Evolutionary conservation across 805 yeast species (phyloP), one percentile per base, ranked within the genome.

Genomic region (Scheffersomyces stipitis): DNA sequence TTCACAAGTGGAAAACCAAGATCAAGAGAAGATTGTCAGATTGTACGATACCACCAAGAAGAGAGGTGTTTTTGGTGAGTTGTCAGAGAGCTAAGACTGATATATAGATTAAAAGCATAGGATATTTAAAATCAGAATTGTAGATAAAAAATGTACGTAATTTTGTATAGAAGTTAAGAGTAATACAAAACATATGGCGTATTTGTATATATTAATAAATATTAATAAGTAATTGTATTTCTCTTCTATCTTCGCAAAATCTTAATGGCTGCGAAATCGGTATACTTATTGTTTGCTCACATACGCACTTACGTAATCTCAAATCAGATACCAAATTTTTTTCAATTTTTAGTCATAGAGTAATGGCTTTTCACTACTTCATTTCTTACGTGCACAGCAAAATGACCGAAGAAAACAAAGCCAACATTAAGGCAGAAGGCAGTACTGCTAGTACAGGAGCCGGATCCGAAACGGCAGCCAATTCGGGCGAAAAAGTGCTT

Each of bases 21-120:
- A 95, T 26, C 96, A 90, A 64, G 96, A 89, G 48, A 81, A 82
- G 55, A 78, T 93, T 42, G 83, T 93, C 33, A 77, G 98, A 52
- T 87, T 95, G 70, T 93, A 93, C 54, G 99, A 93, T 61, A 91
- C 98, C 3, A 91, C 97, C 1, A 83, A 84, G 62, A 73, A 78
- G 51, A 76, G 90, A 62, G 90, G 90, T 15, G 75, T 66, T n/a
- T 80, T 78, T 54, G 91, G 90, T 46, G 72, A 66, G 41, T 53
- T 66, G 38, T 50, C 56, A 28, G 70, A 64, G 46, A 46, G 52
- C 14, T 28, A 23, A 18, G 13, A 14, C 18, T n/a, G 23, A 10
- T 20, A 18, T 13, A 18, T 10, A 27, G n/a, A 12, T 15, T 28
- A 26, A 8, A 15, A 7, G 10, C 10, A 20, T n/a, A n/a, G n/a